phyloP scores from a whole-genome alignment of 1,284 basidiomycete genomes.

The Ceratobasidium sp. region DNA sequence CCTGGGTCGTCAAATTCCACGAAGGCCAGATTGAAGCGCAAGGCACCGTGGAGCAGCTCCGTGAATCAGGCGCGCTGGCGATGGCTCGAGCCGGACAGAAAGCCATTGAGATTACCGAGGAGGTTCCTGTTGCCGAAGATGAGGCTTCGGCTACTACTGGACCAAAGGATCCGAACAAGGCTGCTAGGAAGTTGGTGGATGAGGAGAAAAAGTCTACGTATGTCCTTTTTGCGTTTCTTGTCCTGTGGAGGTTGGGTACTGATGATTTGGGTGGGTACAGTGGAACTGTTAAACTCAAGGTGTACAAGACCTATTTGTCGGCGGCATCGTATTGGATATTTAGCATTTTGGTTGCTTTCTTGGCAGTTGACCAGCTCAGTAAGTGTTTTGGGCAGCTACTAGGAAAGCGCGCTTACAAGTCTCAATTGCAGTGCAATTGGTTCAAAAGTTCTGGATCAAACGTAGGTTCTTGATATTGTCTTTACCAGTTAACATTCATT shows the following conservation, averaged over 20 bases:
- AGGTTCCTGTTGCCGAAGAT: not conserved
- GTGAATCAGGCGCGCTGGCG: conserved; percentile 11
- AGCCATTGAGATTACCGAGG: conserved; percentile 16
- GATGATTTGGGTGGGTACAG: not conserved
- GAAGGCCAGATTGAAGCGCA: conserved; percentile 38
- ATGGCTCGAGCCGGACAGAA: not conserved
- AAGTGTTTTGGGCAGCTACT: not conserved
- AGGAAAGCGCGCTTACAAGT: too few species aligned
- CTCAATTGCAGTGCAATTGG: conserved; percentile 8
- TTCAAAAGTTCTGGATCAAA: conserved; percentile 45
- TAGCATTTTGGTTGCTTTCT: not conserved
- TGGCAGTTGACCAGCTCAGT: conserved; percentile 18
- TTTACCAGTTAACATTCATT: not conserved
- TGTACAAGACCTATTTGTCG: conserved; percentile 42
- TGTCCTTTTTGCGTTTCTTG: not conserved
- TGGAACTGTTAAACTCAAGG: conserved; percentile 15
- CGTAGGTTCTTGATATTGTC: not conserved
- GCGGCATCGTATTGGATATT: conserved; percentile 46
- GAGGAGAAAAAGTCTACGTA: conserved; percentile 45
- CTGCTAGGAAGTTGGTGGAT: conserved; percentile 45
- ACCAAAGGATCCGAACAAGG: not conserved
- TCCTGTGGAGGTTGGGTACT: not conserved
- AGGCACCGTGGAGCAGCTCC: conserved; percentile 26
- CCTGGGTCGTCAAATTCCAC: conserved; percentile 51
- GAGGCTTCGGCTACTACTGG: not conserved